Base-by-base conservation (phyloP, 2,329 filamentous ascomycete species). In the Coleophoma eucalyptorum region DNA sequence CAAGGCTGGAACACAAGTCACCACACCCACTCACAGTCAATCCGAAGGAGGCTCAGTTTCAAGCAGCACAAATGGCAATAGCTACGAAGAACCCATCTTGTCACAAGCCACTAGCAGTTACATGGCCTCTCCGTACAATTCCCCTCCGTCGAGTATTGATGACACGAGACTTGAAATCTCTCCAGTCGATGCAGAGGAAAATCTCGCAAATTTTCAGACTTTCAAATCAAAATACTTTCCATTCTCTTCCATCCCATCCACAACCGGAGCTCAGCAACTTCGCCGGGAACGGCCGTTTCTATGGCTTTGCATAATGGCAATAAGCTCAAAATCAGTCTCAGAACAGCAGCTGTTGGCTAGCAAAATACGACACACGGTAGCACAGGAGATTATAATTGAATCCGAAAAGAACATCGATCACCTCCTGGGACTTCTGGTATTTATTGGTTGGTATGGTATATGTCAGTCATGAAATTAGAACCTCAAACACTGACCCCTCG, bases 271-370 rank as follows among this genome's bases (percentile, higher is more conserved):
- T n/a, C 35, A 49, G 13, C 35, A 52, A 26, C 50, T 52, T 41
- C 50, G 41, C 12, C 41, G 49, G 34, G 50, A 52, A 2, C 50
- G 50, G n/a, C 50, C 50, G 8, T 31, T 49, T 43, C 47, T 52
- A 6, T 52, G 50, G 50, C 12, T 46, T 15, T 49, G 21, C 19
- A 52, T 52, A 18, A 52, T 52, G 47, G 34, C 26, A 15, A 41
- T 52, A 18, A 47, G 41, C 7, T 49, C 50, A 20, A 49, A 15
- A 15, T 46, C 41, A 2, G 16, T 42, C 10, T 26, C 46, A 32
- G 31, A 52, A 32, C 50, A 52, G 21, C 41, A 46, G 10, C 4
- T 16, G 20, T 34, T 49, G 4, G 46, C 50, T 13, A 49, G 43
- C n/a, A 35, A 52, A 43, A 31, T 50, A 31, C 45, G 47, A 43